Evolutionary conservation across 805 yeast genomes (phyloP).

Genomic region (Starmerella cellae): DNA sequence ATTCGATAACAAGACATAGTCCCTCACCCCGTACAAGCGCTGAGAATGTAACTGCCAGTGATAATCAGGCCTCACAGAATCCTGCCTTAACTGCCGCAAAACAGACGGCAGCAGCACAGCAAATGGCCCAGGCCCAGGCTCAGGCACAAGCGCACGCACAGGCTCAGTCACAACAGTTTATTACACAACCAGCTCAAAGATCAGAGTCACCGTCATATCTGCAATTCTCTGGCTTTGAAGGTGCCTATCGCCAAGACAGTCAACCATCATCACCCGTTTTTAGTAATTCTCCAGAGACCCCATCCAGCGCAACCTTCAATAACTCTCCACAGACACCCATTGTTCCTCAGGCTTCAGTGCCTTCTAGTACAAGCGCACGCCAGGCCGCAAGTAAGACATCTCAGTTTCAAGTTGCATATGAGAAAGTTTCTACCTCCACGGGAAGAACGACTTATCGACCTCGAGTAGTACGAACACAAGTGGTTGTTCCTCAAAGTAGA

Average conservation of each 20-base stretch:
- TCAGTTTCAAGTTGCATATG: constrained; percentile 17
- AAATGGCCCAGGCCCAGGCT: constrained; percentile 2
- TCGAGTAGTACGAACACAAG: constrained; percentile 10
- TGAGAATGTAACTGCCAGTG: constrained; percentile 8
- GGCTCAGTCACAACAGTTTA: neutral
- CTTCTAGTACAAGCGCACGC: neutral
- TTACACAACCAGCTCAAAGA: neutral
- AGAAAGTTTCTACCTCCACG: constrained; percentile 12
- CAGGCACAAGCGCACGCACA: constrained; percentile 1
- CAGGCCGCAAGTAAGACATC: constrained; percentile 3
- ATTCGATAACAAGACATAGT: constrained; percentile 1
- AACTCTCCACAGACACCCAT: neutral
- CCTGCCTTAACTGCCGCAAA: constrained; percentile 11
- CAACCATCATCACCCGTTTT: constrained; percentile 11
- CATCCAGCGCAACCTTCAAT: neutral
- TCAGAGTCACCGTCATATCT: neutral
- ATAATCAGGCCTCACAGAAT: neutral
- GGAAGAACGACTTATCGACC: constrained; percentile 16
- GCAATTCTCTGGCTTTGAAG: constrained; percentile 18
- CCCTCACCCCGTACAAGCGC: constrained; percentile 14
- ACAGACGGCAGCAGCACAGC: constrained; percentile 8
- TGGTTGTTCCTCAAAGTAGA: neutral
- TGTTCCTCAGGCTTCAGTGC: neutral
- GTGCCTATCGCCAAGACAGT: constrained; percentile 11
- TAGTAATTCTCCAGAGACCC: neutral